Evolutionary conservation across 1,284 basidiomycete genomes (phyloP).

Genomic region (Irpex sp.): DNA sequence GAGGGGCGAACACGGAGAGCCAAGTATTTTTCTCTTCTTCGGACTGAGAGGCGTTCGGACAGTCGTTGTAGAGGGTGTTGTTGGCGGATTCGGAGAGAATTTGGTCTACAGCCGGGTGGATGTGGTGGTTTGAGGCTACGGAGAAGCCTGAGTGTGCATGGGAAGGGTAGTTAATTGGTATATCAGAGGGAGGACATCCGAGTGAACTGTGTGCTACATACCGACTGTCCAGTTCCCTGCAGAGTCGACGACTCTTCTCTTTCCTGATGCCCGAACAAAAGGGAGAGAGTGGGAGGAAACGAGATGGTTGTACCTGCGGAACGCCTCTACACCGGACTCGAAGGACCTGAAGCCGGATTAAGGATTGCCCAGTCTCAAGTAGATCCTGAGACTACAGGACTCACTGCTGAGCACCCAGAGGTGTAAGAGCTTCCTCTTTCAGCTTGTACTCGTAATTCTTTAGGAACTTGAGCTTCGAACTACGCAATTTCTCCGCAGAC

Average conservation of each 20-base stretch:
- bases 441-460: conserved; percentile 56
- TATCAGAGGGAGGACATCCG: neutral
- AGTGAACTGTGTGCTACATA: conserved; percentile 21
- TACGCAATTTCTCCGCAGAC: conserved; percentile 37
- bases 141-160: conserved; percentile 46
- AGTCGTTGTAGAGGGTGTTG: conserved; percentile 72
- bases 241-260: conserved; percentile 60
- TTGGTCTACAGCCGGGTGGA: conserved; percentile 43
- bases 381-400: neutral
- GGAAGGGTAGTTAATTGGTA: too few relatives aligned
- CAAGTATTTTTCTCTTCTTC: conserved; percentile 46
- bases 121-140: conserved; percentile 19
- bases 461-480: conserved; percentile 59
- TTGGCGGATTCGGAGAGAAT: conserved; percentile 57
- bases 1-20: conserved; percentile 51
- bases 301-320: conserved; percentile 47
- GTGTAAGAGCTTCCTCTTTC: conserved; percentile 58
- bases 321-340: conserved; percentile 46
- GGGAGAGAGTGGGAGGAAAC: conserved; percentile 41
- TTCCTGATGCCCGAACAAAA: conserved; percentile 65
- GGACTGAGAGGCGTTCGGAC: conserved; percentile 52
- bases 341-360: conserved; percentile 37
- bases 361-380: neutral
- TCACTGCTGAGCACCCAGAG: conserved; percentile 70
- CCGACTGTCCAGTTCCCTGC: conserved; percentile 72